Evolutionary conservation across 108 stramenopile genomes (phyloP).

Genomic region (Schizochytrium sp.): DNA sequence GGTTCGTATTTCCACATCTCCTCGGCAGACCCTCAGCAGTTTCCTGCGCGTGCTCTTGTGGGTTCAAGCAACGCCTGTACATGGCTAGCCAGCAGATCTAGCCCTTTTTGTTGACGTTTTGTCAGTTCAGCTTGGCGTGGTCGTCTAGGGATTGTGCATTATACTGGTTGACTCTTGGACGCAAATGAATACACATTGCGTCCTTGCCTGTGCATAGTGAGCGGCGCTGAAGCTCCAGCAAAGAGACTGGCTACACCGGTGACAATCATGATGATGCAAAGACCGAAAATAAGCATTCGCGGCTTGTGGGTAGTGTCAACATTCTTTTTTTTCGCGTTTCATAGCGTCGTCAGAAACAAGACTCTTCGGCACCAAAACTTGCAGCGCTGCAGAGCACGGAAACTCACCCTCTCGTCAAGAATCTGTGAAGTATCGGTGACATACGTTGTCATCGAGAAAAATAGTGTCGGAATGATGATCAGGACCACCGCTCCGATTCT

Average conservation of each 20-base stretch:
- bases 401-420: background rate
- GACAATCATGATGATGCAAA: background rate
- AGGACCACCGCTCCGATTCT: background rate
- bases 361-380: too few relatives aligned
- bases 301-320: background rate
- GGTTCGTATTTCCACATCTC: too few relatives aligned
- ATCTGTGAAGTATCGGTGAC: conserved; percentile 2
- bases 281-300: background rate
- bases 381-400: too few relatives aligned
- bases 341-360: too few relatives aligned
- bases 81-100: too few relatives aligned
- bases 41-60: too few relatives aligned
- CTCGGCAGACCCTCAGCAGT: too few relatives aligned
- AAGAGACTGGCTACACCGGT: background rate
- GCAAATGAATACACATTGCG: background rate
- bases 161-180: background rate
- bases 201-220: background rate
- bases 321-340: background rate
- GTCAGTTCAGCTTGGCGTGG: too few relatives aligned
- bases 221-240: background rate
- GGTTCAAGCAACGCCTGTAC: too few relatives aligned
- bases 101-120: too few relatives aligned
- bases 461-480: background rate
- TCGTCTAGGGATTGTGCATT: too few relatives aligned
- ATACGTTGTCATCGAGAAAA: background rate